Evolutionary conservation across 768 basidiomycete species (phyloP).

Genomic region (Suillus paluster): DNA sequence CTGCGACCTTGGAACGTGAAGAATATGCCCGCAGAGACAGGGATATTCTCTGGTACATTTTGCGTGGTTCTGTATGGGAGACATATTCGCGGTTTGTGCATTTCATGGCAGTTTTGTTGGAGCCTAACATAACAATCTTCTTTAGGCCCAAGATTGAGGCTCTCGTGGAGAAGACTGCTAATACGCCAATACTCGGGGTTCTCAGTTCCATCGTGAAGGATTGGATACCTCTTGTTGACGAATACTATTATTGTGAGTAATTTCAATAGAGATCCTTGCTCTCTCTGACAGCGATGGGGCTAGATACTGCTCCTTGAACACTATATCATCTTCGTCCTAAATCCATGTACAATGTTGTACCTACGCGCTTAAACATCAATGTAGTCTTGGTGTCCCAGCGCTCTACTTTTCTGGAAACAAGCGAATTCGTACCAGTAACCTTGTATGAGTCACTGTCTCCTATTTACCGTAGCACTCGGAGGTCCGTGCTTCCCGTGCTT

Average conservation of each 20-base stretch:
- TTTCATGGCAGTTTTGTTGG: constrained; percentile 7
- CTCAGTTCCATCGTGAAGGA: constrained; percentile 74
- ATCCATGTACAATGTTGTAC: constrained; percentile 3
- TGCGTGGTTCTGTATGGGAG: constrained; percentile 87
- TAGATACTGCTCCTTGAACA: constrained; percentile 50
- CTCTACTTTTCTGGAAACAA: not conserved
- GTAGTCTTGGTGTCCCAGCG: not conserved
- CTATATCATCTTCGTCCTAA: not conserved
- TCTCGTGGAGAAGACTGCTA: constrained; percentile 57
- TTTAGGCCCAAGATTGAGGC: constrained; percentile 77
- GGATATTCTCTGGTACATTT: constrained; percentile 81
- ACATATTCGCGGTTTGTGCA: constrained; percentile 43
- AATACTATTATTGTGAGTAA: constrained; percentile 88
- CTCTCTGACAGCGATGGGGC: constrained; percentile 11
- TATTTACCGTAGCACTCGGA: not conserved
- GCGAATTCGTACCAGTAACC: not conserved
- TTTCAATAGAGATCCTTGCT: not conserved
- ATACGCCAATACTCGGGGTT: constrained; percentile 67
- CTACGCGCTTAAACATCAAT: not conserved
- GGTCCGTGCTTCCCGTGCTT: not conserved
- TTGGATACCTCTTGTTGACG: constrained; percentile 88
- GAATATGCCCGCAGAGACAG: constrained; percentile 86
- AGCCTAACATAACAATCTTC: not conserved
- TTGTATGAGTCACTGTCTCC: not conserved
- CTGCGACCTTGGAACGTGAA: constrained; percentile 65